Base-by-base conservation (phyloP, 2,329 filamentous ascomycete genomes). In the Claviceps lovelessii region DNA sequence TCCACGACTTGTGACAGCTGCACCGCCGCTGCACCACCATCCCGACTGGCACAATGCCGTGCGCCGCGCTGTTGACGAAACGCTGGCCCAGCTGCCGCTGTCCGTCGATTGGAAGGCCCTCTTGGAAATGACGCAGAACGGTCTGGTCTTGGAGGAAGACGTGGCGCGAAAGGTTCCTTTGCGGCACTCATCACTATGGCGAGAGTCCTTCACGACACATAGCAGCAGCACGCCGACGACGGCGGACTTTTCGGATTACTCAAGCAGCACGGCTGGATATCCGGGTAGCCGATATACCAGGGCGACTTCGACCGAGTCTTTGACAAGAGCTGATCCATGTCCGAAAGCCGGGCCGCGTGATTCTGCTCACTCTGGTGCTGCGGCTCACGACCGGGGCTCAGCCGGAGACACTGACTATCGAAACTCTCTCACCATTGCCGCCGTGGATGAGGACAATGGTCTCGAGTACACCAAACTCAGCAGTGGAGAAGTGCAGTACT, bases 261-360 rank as follows among this genome's bases (percentile, higher is more conserved):
- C 70, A 53, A 74, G 72, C 15, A 72, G 70, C 49, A 63, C 64
- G 4, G 70, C 69, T n/a, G 61, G 57, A 4, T 64, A 71, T 2
- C 70, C 72, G 0, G 66, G 67, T 33, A 76, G 73, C 2, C 68
- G 66, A 29, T 71, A 74, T 54, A 76, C 74, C 0, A 67, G 70
- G 9, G 70, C 68, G 33, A 76, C 74, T 0, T 76, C 74, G 0
- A 62, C 76, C 45, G 73, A 76, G 57, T 55, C 53, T 9, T 48
- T 54, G 9, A 23, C 39, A 17, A 52, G 41, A 15, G 6, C 29
- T 19, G 55, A 54, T 19, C 58, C 72, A 10, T 41, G 44, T n/a
- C 39, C 42, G 0, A 50, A 49, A 49, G 19, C 41, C 4, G 29
- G 11, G 23, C 41, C 48, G 3, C 23, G 11, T 8, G 7, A 46